Evolutionary conservation across 2,329 filamentous ascomycete species (phyloP), one percentile per base, ranked within the genome.

Genomic region (Colletotrichum higginsianum): DNA sequence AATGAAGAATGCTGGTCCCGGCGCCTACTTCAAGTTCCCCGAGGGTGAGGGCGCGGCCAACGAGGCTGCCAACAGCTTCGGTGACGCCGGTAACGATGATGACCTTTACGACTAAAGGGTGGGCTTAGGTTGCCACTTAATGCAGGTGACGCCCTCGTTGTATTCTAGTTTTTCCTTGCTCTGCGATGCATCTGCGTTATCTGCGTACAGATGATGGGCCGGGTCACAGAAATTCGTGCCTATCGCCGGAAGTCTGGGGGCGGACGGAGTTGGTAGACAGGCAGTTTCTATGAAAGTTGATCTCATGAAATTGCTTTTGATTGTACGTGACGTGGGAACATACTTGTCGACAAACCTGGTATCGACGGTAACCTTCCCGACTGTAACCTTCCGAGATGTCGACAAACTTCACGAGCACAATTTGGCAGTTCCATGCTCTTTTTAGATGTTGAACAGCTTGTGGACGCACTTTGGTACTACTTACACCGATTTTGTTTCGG

Each of bases 1-100:
- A 83, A 97, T 99, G 95, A 99, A 99, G 93, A 98, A 97, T 82
- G 92, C 94, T 72, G 95, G 95, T 62, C 95, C 95, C 49, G 96
- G 95, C 79, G 95, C 94, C 77, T 98, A 96, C 90, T 99, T 99
- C 93, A 95, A 97, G 84, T 99, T 99, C 91, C 96, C 93, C 42
- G 87, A 88, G 73, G 82, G 78, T 23, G 86, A 94, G 88, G 88
- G 93, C 87, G 82, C 93, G 89, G 87, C 90, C 82, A 78, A 84
- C 78, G 82, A 86, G 83, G 81, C 89, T 85, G 84, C 88, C 76
- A 87, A 88, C 85, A 83, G 90, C 61, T 95, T 96, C 78, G 95
- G 95, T 75, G 93, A 95, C 79, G 94, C 91, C 76, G 96, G 94
- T 78, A 95, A 97, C 82, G 96, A 98, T 81, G 96, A 98, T 84